phyloP scores from a whole-genome alignment of 2,329 filamentous ascomycete genomes.

The Pezicula radicicola region DNA sequence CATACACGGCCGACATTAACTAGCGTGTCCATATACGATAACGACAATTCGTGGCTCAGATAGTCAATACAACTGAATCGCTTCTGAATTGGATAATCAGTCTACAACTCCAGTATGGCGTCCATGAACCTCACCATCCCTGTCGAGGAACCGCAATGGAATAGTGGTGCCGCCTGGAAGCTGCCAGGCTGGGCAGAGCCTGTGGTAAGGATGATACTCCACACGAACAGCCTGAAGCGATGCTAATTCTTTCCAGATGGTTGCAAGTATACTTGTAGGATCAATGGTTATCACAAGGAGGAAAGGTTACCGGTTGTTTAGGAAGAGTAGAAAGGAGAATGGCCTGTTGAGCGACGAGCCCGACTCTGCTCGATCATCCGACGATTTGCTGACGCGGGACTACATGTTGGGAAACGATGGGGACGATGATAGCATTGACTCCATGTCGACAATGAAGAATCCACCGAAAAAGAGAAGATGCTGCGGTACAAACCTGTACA shows the following conservation, averaged over 20 bases:
- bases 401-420: slow-evolving; percentile 19
- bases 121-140: slow-evolving; percentile 18
- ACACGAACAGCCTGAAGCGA: not conserved
- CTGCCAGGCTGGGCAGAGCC: slow-evolving; percentile 30
- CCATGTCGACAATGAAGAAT: slow-evolving; percentile 23
- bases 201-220: slow-evolving; percentile 16
- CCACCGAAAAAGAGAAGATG: slow-evolving; percentile 47
- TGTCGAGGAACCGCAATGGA: slow-evolving; percentile 27
- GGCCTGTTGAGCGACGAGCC: slow-evolving; percentile 21
- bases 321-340: slow-evolving; percentile 8
- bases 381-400: slow-evolving; percentile 24
- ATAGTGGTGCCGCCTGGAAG: slow-evolving; percentile 27
- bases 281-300: slow-evolving; percentile 28
- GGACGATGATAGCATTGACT: slow-evolving; percentile 15
- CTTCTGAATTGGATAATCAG: not conserved
- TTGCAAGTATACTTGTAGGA: slow-evolving; percentile 27
- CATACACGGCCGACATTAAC: not conserved
- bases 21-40: not conserved
- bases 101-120: slow-evolving; percentile 3
- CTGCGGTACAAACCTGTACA: slow-evolving; percentile 47
- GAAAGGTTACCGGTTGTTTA: slow-evolving; percentile 21
- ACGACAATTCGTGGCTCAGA: too few relatives aligned
- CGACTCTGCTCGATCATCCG: slow-evolving; percentile 23
- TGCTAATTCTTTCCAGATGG: slow-evolving; percentile 19
- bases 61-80: not conserved